Evolutionary conservation across 305 asterid species (phyloP).

Genomic region (Solanum hybrid): DNA sequence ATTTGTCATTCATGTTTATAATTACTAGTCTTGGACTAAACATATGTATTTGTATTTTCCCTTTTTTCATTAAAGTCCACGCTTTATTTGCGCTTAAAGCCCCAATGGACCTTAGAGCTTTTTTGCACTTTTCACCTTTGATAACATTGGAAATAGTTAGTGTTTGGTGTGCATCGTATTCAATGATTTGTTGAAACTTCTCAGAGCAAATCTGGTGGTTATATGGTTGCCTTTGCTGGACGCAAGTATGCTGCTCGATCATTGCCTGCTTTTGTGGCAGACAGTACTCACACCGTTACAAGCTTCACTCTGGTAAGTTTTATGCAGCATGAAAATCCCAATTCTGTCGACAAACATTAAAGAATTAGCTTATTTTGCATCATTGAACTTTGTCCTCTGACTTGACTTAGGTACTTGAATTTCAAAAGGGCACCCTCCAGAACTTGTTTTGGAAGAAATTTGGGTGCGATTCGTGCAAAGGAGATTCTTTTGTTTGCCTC

Average conservation of each 20-base stretch:
- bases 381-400: neutral
- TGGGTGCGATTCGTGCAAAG: conserved; percentile 53
- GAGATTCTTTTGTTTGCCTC: conserved; percentile 49
- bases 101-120: too few relatives aligned
- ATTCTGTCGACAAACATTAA: neutral
- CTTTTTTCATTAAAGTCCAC: too few relatives aligned
- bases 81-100: too few relatives aligned
- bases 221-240: conserved; percentile 94
- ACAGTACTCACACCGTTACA: conserved; percentile 41
- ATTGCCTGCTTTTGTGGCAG: conserved; percentile 61
- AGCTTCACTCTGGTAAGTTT: conserved; percentile 76
- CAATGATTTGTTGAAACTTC: neutral
- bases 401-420: conserved; percentile 59
- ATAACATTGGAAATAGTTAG: neutral
- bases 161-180: neutral
- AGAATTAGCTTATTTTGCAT: neutral
- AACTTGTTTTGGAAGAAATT: conserved; percentile 76
- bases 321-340: neutral
- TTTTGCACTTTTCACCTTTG: too few relatives aligned
- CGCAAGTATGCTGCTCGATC: conserved; percentile 84
- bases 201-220: conserved; percentile 47
- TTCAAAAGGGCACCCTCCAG: conserved; percentile 65
- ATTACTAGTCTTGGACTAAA: too few relatives aligned
- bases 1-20: too few relatives aligned
- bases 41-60: too few relatives aligned